These are phyloP conservation scores for Plantago elongata DNA, from an alignment of 257 asterid species.

Conservation along the genomic window DNA sequence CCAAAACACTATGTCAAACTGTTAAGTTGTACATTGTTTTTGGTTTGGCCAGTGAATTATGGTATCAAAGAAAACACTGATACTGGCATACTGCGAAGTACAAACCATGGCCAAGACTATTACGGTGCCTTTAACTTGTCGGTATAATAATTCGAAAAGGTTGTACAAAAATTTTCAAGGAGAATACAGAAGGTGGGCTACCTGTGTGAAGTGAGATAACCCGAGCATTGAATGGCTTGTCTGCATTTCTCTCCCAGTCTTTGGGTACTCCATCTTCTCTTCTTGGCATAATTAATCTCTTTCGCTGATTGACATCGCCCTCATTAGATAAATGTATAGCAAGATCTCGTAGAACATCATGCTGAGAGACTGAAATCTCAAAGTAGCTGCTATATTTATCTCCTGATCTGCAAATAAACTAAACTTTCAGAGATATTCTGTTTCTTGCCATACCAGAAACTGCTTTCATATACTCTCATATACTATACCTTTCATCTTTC, in stretches of 20 bases:
- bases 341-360: conserved; percentile 82
- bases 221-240: conserved; percentile 67
- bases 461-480: background rate
- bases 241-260: conserved; percentile 83
- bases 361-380: conserved; percentile 83
- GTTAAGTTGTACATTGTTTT: too few species aligned
- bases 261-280: conserved; percentile 65
- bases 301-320: conserved; percentile 50
- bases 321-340: conserved; percentile 62
- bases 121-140: too few species aligned
- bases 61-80: too few species aligned
- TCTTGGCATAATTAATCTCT: conserved; percentile 74
- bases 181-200: conserved; percentile 19
- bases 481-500: conserved; percentile 68
- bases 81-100: too few species aligned
- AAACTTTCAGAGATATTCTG: conserved; percentile 1
- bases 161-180: too few species aligned
- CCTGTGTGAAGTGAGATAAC: conserved; percentile 88
- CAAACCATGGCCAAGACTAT: too few species aligned
- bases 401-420: conserved; percentile 53
- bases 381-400: conserved; percentile 81
- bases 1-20: too few species aligned
- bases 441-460: background rate
- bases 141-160: too few species aligned
- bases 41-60: too few species aligned